Base-by-base conservation (phyloP, 2,329 filamentous ascomycete genomes). In the Diplocarpon rosae region DNA sequence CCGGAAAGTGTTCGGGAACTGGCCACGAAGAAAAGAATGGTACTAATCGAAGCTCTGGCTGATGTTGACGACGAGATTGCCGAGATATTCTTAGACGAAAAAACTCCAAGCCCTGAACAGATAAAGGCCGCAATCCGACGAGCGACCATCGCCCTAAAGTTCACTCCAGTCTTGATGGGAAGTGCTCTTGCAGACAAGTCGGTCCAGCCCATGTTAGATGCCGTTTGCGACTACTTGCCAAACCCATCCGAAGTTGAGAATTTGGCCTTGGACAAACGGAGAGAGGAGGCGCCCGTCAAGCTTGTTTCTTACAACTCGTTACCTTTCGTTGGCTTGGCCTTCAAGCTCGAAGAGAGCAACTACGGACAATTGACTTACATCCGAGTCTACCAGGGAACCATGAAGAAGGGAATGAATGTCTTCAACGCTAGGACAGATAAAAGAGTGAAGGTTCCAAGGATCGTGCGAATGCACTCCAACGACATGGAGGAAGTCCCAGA, bases 381-480 rank as follows among this genome's bases (percentile, higher is more conserved):
- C 52, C 87, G 92, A 56, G 92, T 98, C 46, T 98, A 98, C 69
- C 92, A 98, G 67, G 92, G 92, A 56, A 81, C 81, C 16, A 71
- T 98, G 48, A 83, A 73, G 63, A 96, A 95, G 73, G 86, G 89
- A 39, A 76, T 83, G 61, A 87, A 89, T 62, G 80, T 98, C 44
- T 95, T 83, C 76, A 98, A 96, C 66, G 89, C 89, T 8, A 81
- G 89, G 56, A 93, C 79, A 52, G 85, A 90, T 65, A 95, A 95
- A 75, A 95, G 90, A 71, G 83, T 98, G 62, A 89, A 93, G 67
- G 83, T 98, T 46, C 92, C 92, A 15, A 85, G 90, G 61, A 96
- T 98, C 59, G 92, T 98, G 51, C 87, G 92, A 51, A 98, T 98
- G 92, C 92, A 98, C 71, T 95, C 89, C 37, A 95, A 96, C 63